A percentile compares a stretch with the other conserved stretches of the same genome.
Conservation (phyloP, 306 rosid species). For the Lathyrus tuberosus region DNA sequence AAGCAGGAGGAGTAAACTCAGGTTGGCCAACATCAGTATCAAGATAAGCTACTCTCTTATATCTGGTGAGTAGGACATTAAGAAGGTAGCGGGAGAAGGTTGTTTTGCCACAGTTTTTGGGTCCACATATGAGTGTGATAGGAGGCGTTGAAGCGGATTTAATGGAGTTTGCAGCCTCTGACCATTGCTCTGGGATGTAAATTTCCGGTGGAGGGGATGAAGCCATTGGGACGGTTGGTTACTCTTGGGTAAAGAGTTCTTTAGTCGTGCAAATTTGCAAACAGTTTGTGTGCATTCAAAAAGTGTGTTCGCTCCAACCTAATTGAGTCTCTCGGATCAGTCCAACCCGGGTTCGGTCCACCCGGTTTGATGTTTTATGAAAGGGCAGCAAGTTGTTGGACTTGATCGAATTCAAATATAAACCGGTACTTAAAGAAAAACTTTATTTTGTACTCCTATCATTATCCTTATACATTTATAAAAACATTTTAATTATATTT, state of each 20-base stretch:
- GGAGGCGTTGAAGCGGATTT: constrained; percentile 54
- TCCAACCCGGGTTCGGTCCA: no score
- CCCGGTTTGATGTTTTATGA: no score
- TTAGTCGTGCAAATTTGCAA: not conserved
- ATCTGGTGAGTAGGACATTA: constrained; percentile 57
- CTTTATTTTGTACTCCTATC: no score
- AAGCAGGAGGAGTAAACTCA: constrained; percentile 87
- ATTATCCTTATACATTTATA: no score
- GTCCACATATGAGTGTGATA: constrained; percentile 69
- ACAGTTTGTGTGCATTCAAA: not conserved
- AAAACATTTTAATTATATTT: no score
- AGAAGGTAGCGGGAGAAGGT: constrained; percentile 88
- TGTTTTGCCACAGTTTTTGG: constrained; percentile 85
- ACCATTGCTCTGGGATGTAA: constrained; percentile 74
- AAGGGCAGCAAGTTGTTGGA: no score
- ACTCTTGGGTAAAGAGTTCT: not conserved
- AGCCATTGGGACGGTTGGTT: constrained; percentile 42
- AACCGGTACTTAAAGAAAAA: no score
- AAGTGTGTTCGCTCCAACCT: not conserved
- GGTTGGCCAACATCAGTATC: constrained; percentile 97
- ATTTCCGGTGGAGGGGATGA: constrained; percentile 51
- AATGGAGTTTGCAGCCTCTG: constrained; percentile 62
- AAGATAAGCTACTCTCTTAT: constrained; percentile 66
- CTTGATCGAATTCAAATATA: no score
- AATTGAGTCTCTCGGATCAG: no score